phyloP scores from a whole-genome alignment of 2,329 filamentous ascomycete species.

The Neonectria faginata region DNA sequence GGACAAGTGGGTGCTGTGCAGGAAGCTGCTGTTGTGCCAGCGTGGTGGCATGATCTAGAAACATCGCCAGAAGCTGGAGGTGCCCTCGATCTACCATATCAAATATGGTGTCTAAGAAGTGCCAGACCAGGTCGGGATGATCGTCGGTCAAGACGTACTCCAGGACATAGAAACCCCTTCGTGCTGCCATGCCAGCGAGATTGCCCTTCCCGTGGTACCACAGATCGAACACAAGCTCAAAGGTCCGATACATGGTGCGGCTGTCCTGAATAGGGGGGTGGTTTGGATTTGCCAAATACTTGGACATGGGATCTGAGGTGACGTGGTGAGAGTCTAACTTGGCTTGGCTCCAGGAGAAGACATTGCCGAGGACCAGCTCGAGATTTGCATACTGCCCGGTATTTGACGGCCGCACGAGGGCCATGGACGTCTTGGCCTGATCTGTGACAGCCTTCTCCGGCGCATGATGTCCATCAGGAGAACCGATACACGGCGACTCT shows the following conservation, averaged over 20 bases:
- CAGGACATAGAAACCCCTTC: conserved; percentile 51
- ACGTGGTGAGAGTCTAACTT: conserved; percentile 48
- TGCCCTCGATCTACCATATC: conserved; percentile 53
- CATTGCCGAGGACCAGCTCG: conserved; percentile 50
- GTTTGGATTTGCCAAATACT: conserved; percentile 51
- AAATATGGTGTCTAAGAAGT: conserved; percentile 53
- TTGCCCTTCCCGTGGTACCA: conserved; percentile 52
- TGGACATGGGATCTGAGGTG: conserved; percentile 51
- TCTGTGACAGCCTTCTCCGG: conserved; percentile 30
- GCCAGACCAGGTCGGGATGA: conserved; percentile 54
- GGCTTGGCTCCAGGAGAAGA: conserved; percentile 51
- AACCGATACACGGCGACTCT: conserved; percentile 30
- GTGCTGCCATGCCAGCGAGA: conserved; percentile 52
- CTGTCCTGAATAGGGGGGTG: conserved; percentile 53
- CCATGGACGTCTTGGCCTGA: conserved; percentile 30
- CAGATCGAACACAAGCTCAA: conserved; percentile 53
- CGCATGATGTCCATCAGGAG: conserved; percentile 30
- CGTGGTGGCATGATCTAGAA: conserved; percentile 49
- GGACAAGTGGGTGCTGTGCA: conserved; percentile 49
- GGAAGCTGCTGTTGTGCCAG: conserved; percentile 47
- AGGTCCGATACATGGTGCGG: conserved; percentile 55
- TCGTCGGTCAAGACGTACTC: conserved; percentile 53
- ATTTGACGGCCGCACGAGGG: conserved; percentile 40
- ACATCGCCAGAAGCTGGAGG: conserved; percentile 50
- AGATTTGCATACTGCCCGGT: conserved; percentile 46